Percentiles rank a stretch among this genome's conserved stretches.
Evolutionary conservation across 345 rosid species (phyloP).

Genomic region (Eucalyptus fibrosa): DNA sequence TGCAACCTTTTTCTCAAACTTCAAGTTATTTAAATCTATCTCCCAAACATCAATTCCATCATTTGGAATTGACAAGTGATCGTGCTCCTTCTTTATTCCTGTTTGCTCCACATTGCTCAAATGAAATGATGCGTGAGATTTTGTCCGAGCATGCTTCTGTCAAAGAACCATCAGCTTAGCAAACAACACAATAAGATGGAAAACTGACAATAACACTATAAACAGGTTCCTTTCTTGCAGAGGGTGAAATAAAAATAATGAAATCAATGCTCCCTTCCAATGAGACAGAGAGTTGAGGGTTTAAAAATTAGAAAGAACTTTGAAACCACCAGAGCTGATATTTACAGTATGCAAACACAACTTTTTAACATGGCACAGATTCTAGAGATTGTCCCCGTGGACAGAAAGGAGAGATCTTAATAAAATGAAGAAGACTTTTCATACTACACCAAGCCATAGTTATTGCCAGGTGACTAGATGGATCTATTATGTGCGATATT

Average conservation of each 20-base stretch:
- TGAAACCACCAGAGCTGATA: neutral
- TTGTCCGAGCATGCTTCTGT: slow-evolving; percentile 20
- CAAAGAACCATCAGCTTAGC: neutral
- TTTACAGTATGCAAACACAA: neutral
- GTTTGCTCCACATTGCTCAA: slow-evolving; percentile 8
- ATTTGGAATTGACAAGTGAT: slow-evolving; percentile 11
- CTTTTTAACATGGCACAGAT: neutral
- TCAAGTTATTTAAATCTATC: slow-evolving; percentile 32
- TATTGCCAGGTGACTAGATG: neutral
- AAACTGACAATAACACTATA: neutral
- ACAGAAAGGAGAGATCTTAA: neutral
- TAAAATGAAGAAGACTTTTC: neutral
- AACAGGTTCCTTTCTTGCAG: neutral
- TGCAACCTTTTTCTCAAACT: slow-evolving; percentile 26
- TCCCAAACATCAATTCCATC: slow-evolving; percentile 48
- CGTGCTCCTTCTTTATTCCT: slow-evolving; percentile 5
- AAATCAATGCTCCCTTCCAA: neutral
- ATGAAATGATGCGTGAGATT: slow-evolving; percentile 5
- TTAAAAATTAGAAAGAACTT: neutral
- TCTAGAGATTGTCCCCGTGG: neutral
- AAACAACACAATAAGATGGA: neutral
- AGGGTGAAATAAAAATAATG: neutral
- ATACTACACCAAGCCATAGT: neutral
- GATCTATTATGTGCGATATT: neutral
- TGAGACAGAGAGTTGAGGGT: neutral